phyloP scores from a whole-genome alignment of 495 filamentous ascomycete genomes.

The Xylaria curta region DNA sequence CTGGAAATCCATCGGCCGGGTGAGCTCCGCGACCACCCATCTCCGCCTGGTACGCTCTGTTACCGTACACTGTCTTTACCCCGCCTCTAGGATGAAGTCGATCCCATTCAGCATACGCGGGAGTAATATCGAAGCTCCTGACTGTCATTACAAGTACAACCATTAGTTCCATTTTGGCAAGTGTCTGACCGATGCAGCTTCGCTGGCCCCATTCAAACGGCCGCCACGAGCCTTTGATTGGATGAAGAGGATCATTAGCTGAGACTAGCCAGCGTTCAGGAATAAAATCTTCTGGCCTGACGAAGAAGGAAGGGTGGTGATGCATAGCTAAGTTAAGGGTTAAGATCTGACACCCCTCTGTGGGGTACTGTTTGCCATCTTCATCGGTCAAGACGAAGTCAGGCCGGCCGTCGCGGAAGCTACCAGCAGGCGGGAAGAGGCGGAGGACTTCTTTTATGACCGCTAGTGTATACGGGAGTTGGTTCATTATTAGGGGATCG shows the following conservation, averaged over 20 bases:
- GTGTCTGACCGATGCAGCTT: constrained; percentile 52
- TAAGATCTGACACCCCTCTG: constrained; percentile 43
- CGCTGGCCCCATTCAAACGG: constrained; percentile 51
- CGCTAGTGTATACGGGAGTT: constrained; percentile 47
- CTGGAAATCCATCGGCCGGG: too few relatives aligned
- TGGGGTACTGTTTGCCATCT: constrained; percentile 41
- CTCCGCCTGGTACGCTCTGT: constrained; percentile 41
- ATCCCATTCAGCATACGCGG: constrained; percentile 48
- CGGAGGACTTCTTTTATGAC: constrained; percentile 48
- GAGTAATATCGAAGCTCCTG: constrained; percentile 48
- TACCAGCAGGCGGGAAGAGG: constrained; percentile 40
- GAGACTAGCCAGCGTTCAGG: constrained; percentile 51
- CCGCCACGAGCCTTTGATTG: constrained; percentile 44
- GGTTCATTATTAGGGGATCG: constrained; percentile 42
- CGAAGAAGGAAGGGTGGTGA: constrained; percentile 41
- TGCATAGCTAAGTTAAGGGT: constrained; percentile 35
- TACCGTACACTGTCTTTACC: constrained; percentile 29
- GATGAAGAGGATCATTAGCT: constrained; percentile 33
- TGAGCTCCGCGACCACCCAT: too few relatives aligned
- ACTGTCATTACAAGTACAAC: constrained; percentile 42
- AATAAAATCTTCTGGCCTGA: constrained; percentile 41
- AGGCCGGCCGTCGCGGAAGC: constrained; percentile 35
- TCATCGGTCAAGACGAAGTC: constrained; percentile 33
- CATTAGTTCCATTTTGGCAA: constrained; percentile 47
- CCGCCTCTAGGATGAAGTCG: constrained; percentile 25